These are phyloP conservation scores for Warburgia ugandensis DNA, from an alignment of 164 flowering plant genomes.

Conservation along the genomic window DNA sequence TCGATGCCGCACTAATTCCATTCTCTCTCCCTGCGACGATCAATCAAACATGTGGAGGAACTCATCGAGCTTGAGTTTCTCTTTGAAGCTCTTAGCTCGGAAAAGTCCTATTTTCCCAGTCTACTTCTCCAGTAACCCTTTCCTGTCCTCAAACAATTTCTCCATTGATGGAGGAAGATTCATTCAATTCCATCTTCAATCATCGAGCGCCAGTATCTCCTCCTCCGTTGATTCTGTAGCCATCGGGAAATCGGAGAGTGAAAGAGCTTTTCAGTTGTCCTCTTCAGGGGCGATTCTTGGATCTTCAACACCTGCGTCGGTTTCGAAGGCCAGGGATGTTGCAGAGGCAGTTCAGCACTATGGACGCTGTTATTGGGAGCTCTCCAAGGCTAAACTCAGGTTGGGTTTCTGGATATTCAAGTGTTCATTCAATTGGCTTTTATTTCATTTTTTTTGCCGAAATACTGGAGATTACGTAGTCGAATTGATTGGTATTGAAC, in stretches of 20 bases:
- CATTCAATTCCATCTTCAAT: background rate
- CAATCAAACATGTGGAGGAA: conserved; percentile 11
- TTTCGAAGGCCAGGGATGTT: conserved; percentile 7
- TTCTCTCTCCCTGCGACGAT: too few relatives aligned
- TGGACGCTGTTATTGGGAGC: conserved; percentile 80
- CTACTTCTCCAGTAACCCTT: background rate
- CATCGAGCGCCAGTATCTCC: background rate
- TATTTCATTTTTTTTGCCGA: background rate
- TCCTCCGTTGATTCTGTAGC: conserved; percentile 5
- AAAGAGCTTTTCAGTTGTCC: background rate
- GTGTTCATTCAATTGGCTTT: background rate
- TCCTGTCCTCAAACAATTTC: too few relatives aligned
- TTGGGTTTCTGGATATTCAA: background rate
- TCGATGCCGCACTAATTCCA: too few relatives aligned
- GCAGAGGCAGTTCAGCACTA: conserved; percentile 43
- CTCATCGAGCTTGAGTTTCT: conserved; percentile 2
- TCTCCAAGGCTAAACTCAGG: conserved; percentile 84
- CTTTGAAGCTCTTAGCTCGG: background rate
- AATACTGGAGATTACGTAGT: too few relatives aligned
- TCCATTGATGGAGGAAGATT: background rate
- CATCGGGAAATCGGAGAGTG: background rate
- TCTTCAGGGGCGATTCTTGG: background rate
- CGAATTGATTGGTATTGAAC: background rate
- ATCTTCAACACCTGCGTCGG: background rate
- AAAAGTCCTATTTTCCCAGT: background rate